phyloP scores from a whole-genome alignment of 139 green algal species.

The Yamagishiella unicocca region DNA sequence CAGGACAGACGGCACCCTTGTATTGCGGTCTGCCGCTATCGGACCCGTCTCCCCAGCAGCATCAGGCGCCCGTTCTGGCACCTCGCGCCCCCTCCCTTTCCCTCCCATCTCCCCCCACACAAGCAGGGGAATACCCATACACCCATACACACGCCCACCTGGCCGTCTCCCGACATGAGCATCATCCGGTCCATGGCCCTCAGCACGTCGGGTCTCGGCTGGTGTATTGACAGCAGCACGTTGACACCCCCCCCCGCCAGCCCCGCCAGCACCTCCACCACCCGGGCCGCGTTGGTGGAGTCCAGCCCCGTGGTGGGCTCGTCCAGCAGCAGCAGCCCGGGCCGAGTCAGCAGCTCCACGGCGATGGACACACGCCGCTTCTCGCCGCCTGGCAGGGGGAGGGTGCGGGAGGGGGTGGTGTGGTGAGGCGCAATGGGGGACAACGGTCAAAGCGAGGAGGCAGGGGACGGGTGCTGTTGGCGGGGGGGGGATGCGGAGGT shows the following conservation, averaged over 20 bases:
- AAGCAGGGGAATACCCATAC: background rate
- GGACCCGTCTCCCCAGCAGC: no score
- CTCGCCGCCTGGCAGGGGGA: slow-evolving; percentile 66
- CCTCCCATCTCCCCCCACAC: no score
- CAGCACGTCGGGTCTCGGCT: slow-evolving; percentile 79
- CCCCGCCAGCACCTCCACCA: slow-evolving; percentile 76
- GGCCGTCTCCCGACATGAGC: slow-evolving; percentile 66
- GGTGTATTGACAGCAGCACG: slow-evolving; percentile 77
- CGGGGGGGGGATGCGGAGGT: background rate
- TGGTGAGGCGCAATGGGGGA: background rate
- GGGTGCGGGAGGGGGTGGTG: background rate
- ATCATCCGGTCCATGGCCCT: slow-evolving; percentile 71
- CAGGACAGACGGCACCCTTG: no score
- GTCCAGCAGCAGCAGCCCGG: slow-evolving; percentile 84
- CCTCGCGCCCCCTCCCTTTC: no score
- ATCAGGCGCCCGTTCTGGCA: no score
- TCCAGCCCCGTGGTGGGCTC: slow-evolving; percentile 85
- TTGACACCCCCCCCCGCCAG: slow-evolving; percentile 67
- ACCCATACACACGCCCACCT: slow-evolving; percentile 43
- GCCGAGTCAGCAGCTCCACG: slow-evolving; percentile 76
- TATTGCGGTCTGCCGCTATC: no score
- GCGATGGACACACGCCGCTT: slow-evolving; percentile 77
- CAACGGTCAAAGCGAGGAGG: background rate
- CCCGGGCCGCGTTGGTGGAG: slow-evolving; percentile 73
- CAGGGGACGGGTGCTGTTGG: background rate